Evolutionary conservation across 345 rosid genomes (phyloP), one percentile per base, ranked within the genome.

Genomic region (Ceriops zippeliana): DNA sequence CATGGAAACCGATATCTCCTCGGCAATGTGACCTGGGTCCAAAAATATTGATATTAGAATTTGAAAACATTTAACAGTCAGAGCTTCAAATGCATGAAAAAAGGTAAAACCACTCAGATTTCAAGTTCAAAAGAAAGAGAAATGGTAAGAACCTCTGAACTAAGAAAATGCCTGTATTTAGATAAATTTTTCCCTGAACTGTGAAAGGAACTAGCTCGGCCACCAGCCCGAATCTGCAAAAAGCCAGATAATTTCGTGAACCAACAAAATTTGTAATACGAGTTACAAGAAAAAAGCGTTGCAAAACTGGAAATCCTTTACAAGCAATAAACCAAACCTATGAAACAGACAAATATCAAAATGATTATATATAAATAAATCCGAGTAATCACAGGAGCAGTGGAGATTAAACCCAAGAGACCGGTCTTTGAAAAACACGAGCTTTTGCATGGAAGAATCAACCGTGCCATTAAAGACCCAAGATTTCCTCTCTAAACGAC

Each of bases 391-490:
- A 93, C 98, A 82, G 86, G 92, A 85, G 87, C 77, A 71, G 73
- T 76, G 62, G 96, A 71, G 83, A 90, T 86, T 85, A 89, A 90
- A 78, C 93, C 90, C 83, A 87, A 76, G 70, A 90, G 86, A 68
- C 73, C 76, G 72, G 83, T 70, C 76, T 79, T 89, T 46, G 89
- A 80, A 69, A 93, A 81, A 80, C 87, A 81, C 80, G 92, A 85
- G 74, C 88, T 86, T 83, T 86, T 86, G 84, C 86, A 81, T 8
- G 96, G 93, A 69, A 86, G 81, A 75, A 93, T 84, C 89, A 90
- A 83, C 61, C 93, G 84, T 81, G 97, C 89, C 98, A 93, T 93
- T 64, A 56, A 13, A 28, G 72, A 64, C 13, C 46, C 42, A 57
- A 63, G 27, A 30, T 5, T 66, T 27, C 77, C 66, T 24, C 52